Evolutionary conservation across 164 flowering plant species (phyloP), one percentile per base, ranked within the genome.

Genomic region (Vitis riparia): DNA sequence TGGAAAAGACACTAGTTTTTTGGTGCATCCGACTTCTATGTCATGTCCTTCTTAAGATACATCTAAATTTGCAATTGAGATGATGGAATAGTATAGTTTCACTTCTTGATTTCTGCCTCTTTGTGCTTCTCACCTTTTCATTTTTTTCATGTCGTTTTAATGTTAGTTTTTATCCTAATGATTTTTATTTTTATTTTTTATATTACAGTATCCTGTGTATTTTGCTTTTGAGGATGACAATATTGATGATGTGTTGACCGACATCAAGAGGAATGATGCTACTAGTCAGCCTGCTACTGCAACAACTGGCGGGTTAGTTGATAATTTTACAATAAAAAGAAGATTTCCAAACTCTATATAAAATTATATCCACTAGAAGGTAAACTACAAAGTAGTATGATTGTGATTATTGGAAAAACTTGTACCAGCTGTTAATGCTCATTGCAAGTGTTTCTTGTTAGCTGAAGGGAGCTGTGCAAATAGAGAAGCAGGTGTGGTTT

Each of bases 231-330:
- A 93, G 83, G 87, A 87, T 83, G 91, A 85, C 23, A 76, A 84
- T 70, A 71, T 92, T 67, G 78, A 87, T 79, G 89, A 87, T 73
- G 85, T 93, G 16, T 80, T 96, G 79, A 86, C 85, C 66, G 97
- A 91, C 75, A 78, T 96, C 74, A 85, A 87, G 84, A 86, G 69
- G 75, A 90, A 80, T 80, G 98, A 96, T 84, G 94, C 88, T 59
- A 74, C 80, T 71, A 97, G 97, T 68, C 99, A 92, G 81, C 91
- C 92, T 70, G 97, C 98, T 60, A 88, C 98, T 73, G 95, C 99
- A 68, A 93, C 98, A 59, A 91, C 94, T 69, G 98, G 99, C 79
- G 99, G 98, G 99, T 96, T 55, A 88, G 94, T 89, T 66, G 48
- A 58, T 62, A 30, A 17, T 47, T 56, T 66, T 63, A 37, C 44